Base-by-base conservation (phyloP, 2,329 filamentous ascomycete species). In the Paramyrothecium roridum region DNA sequence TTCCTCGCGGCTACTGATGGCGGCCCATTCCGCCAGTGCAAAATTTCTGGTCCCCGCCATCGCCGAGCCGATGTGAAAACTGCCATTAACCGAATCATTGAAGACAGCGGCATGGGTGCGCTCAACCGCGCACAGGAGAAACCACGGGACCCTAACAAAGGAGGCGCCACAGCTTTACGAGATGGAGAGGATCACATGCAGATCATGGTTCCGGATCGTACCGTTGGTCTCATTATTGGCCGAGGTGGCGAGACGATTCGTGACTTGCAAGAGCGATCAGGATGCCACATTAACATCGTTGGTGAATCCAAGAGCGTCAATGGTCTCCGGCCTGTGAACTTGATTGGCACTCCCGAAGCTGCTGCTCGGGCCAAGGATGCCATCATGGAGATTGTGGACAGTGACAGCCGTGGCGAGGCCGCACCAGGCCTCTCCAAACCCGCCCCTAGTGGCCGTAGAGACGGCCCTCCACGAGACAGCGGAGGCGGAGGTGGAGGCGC, bases 211-310 rank as follows among this genome's bases (percentile, higher is more conserved):
- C 92, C 92, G 49, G 92, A 96, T 74, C 88, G 91, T 65, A 96
- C 92, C 10, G 92, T 96, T 57, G 92, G 92, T 52, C 79, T 96
- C 48, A 96, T 96, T 64, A 96, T 96, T 67, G 92, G 92, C n/a
- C 89, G 92, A 62, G 91, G 91, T 45, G 92, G 92, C 56, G 92
- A 96, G 75, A 96, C 92, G 1, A 96, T 96, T 65, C 87, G 91
- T 67, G 92, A 96, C 69, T 80, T 96, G 22, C 93, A 96, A 74
- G 92, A 96, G 71, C 83, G 90, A 59, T 95, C 90, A 65, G 90
- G 90, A n/a, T 96, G 92, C 70, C 93, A 96, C 71, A 91, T 96
- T 70, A 96, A 96, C 72, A 96, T 96, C 66, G 90, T 96, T 45
- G 90, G 90, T 65, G 92, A 96, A 75, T 91, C 91, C 62, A 96